A percentile compares a stretch with the other conserved stretches of the same genome.
phyloP scores from a whole-genome alignment of 208 protist species.

The Crithidia mellificae region DNA sequence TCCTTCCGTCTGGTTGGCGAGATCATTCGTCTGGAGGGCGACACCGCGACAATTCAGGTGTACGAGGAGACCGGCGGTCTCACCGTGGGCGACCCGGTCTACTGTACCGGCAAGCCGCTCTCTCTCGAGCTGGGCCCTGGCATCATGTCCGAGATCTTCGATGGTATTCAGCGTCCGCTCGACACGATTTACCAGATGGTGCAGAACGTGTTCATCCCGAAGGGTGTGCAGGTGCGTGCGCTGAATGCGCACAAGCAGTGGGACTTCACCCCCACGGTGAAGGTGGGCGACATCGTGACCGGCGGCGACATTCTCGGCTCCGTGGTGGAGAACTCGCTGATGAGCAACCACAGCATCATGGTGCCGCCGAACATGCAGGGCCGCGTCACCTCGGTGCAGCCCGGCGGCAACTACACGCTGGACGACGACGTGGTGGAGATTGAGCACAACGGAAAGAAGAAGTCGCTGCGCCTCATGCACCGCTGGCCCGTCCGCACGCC shows the following conservation, averaged over 20 bases:
- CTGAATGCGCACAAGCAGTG: constrained; percentile 95
- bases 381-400: constrained; percentile 93
- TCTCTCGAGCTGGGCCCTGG: constrained; percentile 99
- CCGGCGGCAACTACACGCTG: constrained; percentile 94
- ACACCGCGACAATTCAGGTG: constrained; percentile 99
- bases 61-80: constrained; percentile 99
- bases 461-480: constrained; percentile 95
- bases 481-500: constrained; percentile 97
- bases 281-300: constrained; percentile 97
- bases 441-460: constrained; percentile 90
- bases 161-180: constrained; percentile 99
- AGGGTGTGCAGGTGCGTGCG: constrained; percentile 96
- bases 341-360: constrained; percentile 97
- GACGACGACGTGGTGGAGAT: constrained; percentile 92
- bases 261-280: constrained; percentile 94
- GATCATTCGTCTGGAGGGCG: constrained; percentile 99
- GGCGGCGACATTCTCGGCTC: constrained; percentile 97
- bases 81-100: constrained; percentile 99
- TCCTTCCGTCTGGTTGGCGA: constrained; percentile 98
- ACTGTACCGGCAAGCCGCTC: constrained; percentile 98
- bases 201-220: constrained; percentile 99
- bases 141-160: constrained; percentile 99
- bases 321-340: constrained; percentile 97
- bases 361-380: constrained; percentile 94
- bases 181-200: constrained; percentile 97